A percentile compares a stretch with the other conserved stretches of the same genome.
phyloP scores from a whole-genome alignment of 176 grass and related monocot genomes.

The Elymus sibiricus region DNA sequence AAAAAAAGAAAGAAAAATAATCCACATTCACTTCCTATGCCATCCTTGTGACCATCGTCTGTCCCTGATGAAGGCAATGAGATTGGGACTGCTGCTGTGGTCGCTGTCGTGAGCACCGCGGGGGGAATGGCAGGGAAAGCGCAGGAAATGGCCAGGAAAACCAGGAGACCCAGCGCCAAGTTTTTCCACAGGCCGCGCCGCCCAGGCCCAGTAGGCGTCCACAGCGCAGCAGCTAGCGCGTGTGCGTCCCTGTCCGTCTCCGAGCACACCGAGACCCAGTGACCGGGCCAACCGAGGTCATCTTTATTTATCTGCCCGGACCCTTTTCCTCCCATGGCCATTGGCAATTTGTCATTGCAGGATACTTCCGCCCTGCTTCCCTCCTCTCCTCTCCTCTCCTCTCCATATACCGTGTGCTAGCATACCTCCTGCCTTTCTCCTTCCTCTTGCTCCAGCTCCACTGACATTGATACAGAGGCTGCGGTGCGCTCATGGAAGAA shows the following conservation, averaged over 20 bases:
- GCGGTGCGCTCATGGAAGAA: too few species aligned
- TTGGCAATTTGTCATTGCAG: background rate
- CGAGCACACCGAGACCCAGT: background rate
- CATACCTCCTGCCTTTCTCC: background rate
- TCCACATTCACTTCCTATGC: too few species aligned
- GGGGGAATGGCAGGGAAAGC: background rate
- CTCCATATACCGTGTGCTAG: background rate
- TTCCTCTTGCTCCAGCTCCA: background rate
- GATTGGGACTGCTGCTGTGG: background rate
- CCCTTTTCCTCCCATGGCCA: background rate
- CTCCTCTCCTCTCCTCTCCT: background rate
- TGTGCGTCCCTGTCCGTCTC: background rate
- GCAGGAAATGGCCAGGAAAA: conserved; percentile 49
- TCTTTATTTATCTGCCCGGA: conserved; percentile 9
- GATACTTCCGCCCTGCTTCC: conserved; percentile 44
- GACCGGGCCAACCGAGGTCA: background rate
- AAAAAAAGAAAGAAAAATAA: too few species aligned
- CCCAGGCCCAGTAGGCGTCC: background rate
- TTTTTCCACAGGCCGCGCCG: conserved; percentile 32
- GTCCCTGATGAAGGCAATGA: too few species aligned
- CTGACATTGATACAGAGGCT: background rate
- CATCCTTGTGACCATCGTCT: too few species aligned
- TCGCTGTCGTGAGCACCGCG: background rate
- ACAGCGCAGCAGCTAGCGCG: background rate
- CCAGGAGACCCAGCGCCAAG: background rate